These are phyloP conservation scores for Nicotiana attenuata DNA, from an alignment of 257 asterid species.

Conservation along the genomic window DNA sequence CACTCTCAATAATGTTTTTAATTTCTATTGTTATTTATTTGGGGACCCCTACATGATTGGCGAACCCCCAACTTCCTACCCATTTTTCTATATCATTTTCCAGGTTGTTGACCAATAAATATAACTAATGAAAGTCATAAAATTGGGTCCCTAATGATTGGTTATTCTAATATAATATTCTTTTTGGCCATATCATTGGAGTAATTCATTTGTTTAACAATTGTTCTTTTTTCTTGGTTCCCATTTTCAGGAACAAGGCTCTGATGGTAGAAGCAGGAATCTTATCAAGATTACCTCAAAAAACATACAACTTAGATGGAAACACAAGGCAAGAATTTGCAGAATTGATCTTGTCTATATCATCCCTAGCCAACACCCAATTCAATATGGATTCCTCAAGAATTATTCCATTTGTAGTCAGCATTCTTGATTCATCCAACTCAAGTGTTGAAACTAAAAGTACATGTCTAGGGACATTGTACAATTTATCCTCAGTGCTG, in stretches of 20 bases:
- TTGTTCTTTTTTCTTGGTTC: slow-evolving; percentile 13
- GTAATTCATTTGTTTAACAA: background rate
- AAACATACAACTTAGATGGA: slow-evolving; percentile 35
- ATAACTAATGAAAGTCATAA: background rate
- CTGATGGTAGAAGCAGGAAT: slow-evolving; percentile 85
- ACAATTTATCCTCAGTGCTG: slow-evolving; percentile 55
- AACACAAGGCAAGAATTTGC: slow-evolving; percentile 42
- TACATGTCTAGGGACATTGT: slow-evolving; percentile 45
- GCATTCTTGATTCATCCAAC: slow-evolving; percentile 45
- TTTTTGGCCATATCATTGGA: background rate
- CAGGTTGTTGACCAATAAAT: slow-evolving; percentile 10
- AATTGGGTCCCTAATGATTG: background rate
- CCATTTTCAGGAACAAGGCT: slow-evolving; percentile 74
- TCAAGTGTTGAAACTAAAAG: slow-evolving; percentile 37
- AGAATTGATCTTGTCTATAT: slow-evolving; percentile 51
- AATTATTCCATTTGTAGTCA: slow-evolving; percentile 37
- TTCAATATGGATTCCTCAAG: slow-evolving; percentile 38
- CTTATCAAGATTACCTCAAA: slow-evolving; percentile 48
- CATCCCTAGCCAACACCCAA: slow-evolving; percentile 52
- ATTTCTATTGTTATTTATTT: slow-evolving; percentile 10
- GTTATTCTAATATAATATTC: background rate
- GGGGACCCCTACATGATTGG: slow-evolving; percentile 13
- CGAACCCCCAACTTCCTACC: slow-evolving; percentile 14
- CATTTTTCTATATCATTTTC: background rate
- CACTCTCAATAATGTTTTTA: slow-evolving; percentile 17